These are phyloP conservation scores for Trichoderma koningiopsis DNA, from an alignment of 2,329 filamentous ascomycete species.

Conservation along the genomic window DNA sequence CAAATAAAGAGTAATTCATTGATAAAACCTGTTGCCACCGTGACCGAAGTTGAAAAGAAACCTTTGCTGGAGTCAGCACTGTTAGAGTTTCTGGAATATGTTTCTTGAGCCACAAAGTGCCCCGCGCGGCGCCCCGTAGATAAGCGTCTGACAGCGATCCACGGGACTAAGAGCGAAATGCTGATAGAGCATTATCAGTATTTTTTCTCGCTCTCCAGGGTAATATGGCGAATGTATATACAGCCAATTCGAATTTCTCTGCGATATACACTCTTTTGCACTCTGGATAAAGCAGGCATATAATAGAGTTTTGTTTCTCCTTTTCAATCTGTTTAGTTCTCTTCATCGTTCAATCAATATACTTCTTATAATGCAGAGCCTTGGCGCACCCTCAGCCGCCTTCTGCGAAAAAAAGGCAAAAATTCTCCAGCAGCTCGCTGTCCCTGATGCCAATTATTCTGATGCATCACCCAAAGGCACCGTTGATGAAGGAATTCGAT, in stretches of 20 bases:
- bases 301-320: neutral
- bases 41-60: neutral
- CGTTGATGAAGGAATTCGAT: constrained; percentile 76
- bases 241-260: neutral
- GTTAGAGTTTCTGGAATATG: neutral
- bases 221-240: neutral
- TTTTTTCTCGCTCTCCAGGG: constrained; percentile 3
- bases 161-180: neutral
- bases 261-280: neutral
- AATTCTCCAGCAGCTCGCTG: constrained; percentile 70
- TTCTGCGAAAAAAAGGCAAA: constrained; percentile 59
- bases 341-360: neutral
- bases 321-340: neutral
- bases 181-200: constrained; percentile 9
- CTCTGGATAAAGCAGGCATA: neutral
- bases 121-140: constrained; percentile 17
- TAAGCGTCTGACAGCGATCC: constrained; percentile 12
- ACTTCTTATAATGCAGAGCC: neutral
- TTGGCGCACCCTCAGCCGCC: neutral
- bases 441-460: constrained; percentile 70
- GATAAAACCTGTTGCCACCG: neutral
- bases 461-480: constrained; percentile 89
- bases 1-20: constrained; percentile 2
- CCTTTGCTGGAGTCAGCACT: neutral
- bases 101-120: neutral